Evolutionary conservation across 305 asterid species (phyloP).

Genomic region (Fraxinus nigra): DNA sequence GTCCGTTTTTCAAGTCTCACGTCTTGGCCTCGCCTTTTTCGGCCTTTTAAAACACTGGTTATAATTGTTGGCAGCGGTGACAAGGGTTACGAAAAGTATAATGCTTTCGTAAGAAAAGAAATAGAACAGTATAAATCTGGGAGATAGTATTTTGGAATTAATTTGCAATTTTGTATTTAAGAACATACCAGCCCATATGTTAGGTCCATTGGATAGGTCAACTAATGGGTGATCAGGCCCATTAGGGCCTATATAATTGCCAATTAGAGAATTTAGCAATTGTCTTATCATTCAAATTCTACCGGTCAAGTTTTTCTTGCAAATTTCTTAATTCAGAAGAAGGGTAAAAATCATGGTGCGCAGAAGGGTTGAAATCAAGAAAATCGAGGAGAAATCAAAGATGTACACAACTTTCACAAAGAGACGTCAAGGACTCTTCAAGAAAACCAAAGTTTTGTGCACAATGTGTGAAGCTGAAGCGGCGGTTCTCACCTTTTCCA

Average conservation of each 20-base stretch:
- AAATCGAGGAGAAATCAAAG: conserved; percentile 16
- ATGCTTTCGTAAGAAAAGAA: too few species aligned
- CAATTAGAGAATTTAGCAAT: not conserved
- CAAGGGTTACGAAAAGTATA: too few species aligned
- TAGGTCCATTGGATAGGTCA: not conserved
- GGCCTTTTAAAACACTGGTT: too few species aligned
- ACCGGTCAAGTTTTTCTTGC: not conserved
- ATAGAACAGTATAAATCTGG: too few species aligned
- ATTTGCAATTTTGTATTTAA: too few species aligned
- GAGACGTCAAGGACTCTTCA: conserved; percentile 46
- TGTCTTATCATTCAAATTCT: not conserved
- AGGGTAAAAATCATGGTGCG: not conserved
- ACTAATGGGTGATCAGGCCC: not conserved
- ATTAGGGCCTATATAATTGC: not conserved
- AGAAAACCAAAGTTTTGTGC: conserved; percentile 32
- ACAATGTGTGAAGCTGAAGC: conserved; percentile 23
- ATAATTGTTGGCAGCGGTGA: too few species aligned
- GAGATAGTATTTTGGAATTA: too few species aligned
- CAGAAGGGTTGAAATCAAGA: not conserved
- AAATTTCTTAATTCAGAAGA: not conserved
- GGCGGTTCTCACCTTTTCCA: conserved; percentile 37
- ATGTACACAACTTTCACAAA: conserved; percentile 54
- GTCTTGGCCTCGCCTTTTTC: too few species aligned
- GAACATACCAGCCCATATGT: not conserved
- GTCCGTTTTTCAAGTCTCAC: too few species aligned